Percentiles rank a stretch among this genome's conserved stretches.
Conservation (phyloP, 495 filamentous ascomycete species). For the Xylaria scruposa region DNA sequence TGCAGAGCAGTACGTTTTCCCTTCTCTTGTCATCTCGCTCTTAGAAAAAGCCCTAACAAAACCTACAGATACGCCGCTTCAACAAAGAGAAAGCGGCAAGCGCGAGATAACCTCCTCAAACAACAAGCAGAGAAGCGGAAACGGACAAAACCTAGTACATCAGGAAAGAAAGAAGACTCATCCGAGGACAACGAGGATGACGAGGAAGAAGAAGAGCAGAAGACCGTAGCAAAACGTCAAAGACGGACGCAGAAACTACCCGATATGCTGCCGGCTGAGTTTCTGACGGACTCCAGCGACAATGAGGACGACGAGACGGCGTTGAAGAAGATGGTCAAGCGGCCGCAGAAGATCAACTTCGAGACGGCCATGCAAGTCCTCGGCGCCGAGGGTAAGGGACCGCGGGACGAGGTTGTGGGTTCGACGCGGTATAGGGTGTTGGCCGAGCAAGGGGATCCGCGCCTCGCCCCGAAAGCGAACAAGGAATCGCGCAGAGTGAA, state of each 20-base stretch:
- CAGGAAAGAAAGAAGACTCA: neutral
- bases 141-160: constrained; percentile 30
- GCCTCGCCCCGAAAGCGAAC: constrained; percentile 49
- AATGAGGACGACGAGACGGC: constrained; percentile 43
- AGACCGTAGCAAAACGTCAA: constrained; percentile 30
- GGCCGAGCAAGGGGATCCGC: constrained; percentile 36
- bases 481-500: constrained; percentile 41
- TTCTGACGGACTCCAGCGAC: constrained; percentile 51
- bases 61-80: constrained; percentile 46
- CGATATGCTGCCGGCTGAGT: constrained; percentile 51
- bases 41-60: constrained; percentile 18
- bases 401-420: constrained; percentile 48
- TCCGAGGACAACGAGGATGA: constrained; percentile 23
- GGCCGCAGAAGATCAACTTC: constrained; percentile 47
- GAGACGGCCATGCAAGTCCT: constrained; percentile 35
- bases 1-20: constrained; percentile 46
- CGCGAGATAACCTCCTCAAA: constrained; percentile 53
- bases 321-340: constrained; percentile 31
- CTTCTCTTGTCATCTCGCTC: neutral
- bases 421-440: constrained; percentile 53
- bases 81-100: constrained; percentile 54
- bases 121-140: constrained; percentile 52
- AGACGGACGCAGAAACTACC: constrained; percentile 36
- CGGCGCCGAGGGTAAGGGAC: constrained; percentile 35
- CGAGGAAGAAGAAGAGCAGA: constrained; percentile 29